Evolutionary conservation across 1,284 basidiomycete species (phyloP).

Genomic region (Cerrena zonata): DNA sequence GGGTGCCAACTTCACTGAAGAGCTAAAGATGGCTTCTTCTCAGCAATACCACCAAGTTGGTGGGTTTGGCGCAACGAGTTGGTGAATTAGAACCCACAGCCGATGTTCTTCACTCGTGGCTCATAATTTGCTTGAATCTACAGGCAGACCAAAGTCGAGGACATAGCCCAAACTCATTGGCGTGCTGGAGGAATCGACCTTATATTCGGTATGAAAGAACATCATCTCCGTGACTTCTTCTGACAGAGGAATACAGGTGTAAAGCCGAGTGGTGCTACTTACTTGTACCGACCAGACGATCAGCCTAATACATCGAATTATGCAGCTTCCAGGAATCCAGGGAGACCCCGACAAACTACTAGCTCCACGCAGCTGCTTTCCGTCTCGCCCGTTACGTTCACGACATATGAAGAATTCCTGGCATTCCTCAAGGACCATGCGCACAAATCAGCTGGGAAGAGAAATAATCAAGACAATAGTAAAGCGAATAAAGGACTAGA

Average conservation of each 20-base stretch:
- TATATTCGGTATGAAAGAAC: constrained; percentile 16
- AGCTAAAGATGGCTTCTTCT: not conserved
- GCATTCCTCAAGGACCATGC: constrained; percentile 22
- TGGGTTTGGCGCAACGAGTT: constrained; percentile 19
- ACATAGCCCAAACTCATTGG: not conserved
- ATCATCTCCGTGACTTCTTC: not conserved
- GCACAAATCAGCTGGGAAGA: constrained; percentile 19
- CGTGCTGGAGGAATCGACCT: constrained; percentile 6
- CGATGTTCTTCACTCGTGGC: constrained; percentile 27
- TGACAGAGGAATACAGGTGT: constrained; percentile 21
- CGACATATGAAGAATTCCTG: constrained; percentile 16
- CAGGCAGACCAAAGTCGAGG: not conserved
- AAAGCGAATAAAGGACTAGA: constrained; percentile 23
- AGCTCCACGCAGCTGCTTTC: constrained; percentile 20
- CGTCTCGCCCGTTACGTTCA: constrained; percentile 30
- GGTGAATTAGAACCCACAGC: not conserved
- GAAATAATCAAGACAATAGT: constrained; percentile 21
- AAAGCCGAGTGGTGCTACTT: constrained; percentile 28
- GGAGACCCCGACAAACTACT: not conserved
- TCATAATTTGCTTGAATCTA: constrained; percentile 6
- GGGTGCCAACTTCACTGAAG: too few relatives aligned
- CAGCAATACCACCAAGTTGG: constrained; percentile 24
- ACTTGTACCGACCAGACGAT: constrained; percentile 23
- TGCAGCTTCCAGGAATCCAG: not conserved
- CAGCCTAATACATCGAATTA: constrained; percentile 12